Percentiles rank a stretch among this genome's conserved stretches.
Evolutionary conservation across 2,329 filamentous ascomycete species (phyloP).

Genomic region (Basipetospora chlamydospora): DNA sequence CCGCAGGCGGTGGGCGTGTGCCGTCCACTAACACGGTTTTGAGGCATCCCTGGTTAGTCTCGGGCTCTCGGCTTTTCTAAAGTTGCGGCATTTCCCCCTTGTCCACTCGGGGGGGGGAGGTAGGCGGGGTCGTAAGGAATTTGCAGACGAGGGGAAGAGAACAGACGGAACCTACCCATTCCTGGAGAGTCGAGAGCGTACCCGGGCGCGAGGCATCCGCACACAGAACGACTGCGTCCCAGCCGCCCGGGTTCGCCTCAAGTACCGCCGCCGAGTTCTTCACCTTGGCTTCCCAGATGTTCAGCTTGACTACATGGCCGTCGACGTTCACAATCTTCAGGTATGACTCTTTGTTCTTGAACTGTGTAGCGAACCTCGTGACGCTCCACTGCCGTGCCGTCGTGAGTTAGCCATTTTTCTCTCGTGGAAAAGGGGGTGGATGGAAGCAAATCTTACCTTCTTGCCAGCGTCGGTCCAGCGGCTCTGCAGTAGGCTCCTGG

Average conservation of each 20-base stretch:
- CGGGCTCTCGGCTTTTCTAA: no score
- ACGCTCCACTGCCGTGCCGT: background rate
- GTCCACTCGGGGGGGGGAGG: no score
- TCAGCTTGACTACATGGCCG: background rate
- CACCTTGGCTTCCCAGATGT: background rate
- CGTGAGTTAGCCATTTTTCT: background rate
- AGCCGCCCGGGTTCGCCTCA: background rate
- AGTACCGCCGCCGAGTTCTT: background rate
- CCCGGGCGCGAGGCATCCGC: background rate
- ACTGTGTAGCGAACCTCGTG: no score
- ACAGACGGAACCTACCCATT: background rate
- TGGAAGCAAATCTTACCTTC: background rate
- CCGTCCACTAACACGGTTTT: no score
- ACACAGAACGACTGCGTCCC: slow-evolving; percentile 3
- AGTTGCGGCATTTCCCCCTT: no score
- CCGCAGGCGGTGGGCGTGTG: no score
- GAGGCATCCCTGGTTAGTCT: no score
- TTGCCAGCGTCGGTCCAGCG: background rate
- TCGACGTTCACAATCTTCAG: no score
- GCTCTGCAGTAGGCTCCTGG: background rate
- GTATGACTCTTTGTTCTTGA: no score
- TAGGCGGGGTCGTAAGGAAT: no score
- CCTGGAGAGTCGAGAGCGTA: background rate
- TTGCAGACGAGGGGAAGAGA: background rate
- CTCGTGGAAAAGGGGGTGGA: background rate